A percentile compares a stretch with the other conserved stretches of the same genome.
These are phyloP conservation scores for Syzygium aromaticum DNA, from an alignment of 345 rosid species.

Conservation along the genomic window DNA sequence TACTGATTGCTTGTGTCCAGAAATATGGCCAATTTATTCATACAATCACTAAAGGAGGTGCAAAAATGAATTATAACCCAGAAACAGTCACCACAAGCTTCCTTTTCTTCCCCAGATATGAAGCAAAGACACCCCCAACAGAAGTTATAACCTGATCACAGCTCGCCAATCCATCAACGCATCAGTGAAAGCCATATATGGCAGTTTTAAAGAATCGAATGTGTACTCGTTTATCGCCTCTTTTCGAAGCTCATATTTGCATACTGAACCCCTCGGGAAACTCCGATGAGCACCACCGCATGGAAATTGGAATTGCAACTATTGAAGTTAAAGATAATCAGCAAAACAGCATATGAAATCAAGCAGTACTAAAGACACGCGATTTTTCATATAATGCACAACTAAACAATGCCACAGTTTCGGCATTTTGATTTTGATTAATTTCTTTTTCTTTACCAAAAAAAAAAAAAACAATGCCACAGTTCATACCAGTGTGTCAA, in stretches of 20 bases:
- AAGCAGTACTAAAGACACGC: not conserved
- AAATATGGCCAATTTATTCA: not conserved
- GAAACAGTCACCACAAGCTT: not conserved
- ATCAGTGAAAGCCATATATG: not conserved
- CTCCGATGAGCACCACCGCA: not conserved
- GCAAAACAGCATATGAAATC: not conserved
- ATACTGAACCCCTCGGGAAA: not conserved
- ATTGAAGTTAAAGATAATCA: not conserved
- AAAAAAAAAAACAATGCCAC: not conserved
- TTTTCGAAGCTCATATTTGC: not conserved
- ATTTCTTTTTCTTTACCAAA: too few relatives aligned
- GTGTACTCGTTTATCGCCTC: not conserved
- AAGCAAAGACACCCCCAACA: not conserved
- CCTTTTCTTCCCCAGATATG: not conserved
- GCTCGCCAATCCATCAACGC: not conserved
- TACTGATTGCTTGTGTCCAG: not conserved
- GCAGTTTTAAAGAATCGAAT: not conserved
- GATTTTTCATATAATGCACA: not conserved
- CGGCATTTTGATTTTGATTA: too few relatives aligned
- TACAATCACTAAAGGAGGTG: not conserved
- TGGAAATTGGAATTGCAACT: not conserved
- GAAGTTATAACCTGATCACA: not conserved
- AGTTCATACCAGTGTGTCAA: not conserved
- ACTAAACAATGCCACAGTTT: not conserved
- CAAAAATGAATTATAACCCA: not conserved